Conservation (phyloP, 2,329 filamentous ascomycete species). For the Aspergillus viridinutans region DNA sequence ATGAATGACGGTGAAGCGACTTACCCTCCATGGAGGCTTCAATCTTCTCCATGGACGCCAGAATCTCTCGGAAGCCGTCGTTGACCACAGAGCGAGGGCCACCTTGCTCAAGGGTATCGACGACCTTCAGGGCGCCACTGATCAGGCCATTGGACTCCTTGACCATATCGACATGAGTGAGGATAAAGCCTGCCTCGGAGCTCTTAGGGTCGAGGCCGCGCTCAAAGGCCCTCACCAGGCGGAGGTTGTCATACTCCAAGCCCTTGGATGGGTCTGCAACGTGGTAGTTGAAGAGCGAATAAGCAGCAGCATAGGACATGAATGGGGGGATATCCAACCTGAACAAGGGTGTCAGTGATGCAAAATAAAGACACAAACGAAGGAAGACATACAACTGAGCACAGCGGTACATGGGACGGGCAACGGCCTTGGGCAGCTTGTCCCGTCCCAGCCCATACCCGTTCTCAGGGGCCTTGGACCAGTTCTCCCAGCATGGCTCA, state of each 20-base stretch:
- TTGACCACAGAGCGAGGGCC: constrained; percentile 59
- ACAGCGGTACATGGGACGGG: constrained; percentile 77
- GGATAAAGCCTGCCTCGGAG: constrained; percentile 92
- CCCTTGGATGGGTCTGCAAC: constrained; percentile 54
- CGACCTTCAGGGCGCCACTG: constrained; percentile 63
- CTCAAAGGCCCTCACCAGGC: constrained; percentile 87
- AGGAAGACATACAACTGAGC: constrained; percentile 71
- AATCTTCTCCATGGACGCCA: constrained; percentile 63
- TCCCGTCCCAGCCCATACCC: constrained; percentile 75
- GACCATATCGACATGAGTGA: constrained; percentile 95
- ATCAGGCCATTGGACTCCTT: constrained; percentile 76
- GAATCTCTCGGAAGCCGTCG: constrained; percentile 57
- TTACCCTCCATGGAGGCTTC: constrained; percentile 74
- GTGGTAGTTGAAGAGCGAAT: constrained; percentile 61
- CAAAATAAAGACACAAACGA: not conserved
- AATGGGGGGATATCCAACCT: constrained; percentile 78
- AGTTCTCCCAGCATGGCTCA: constrained; percentile 82
- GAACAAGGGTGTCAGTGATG: constrained; percentile 18
- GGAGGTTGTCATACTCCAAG: constrained; percentile 60
- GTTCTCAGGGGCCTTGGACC: constrained; percentile 54
- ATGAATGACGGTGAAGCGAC: constrained; percentile 15
- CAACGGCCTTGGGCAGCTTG: constrained; percentile 67
- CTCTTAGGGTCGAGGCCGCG: constrained; percentile 79
- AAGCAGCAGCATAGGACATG: constrained; percentile 74
- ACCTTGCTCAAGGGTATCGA: constrained; percentile 53